Conservation (phyloP, 805 yeast genomes). For the Torulaspora microellipsoides region DNA sequence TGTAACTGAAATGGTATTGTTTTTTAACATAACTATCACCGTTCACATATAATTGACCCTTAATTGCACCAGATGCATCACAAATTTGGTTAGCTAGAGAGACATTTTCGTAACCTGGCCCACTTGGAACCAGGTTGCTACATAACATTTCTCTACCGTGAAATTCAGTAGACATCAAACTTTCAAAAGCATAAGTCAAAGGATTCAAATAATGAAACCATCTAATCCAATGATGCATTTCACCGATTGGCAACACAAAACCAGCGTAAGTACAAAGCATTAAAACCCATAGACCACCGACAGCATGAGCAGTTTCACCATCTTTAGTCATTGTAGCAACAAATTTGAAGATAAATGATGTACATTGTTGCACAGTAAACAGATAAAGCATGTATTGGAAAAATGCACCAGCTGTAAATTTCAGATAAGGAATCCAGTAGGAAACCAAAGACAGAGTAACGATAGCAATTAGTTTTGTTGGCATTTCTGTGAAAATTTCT, state of each 20-base stretch:
- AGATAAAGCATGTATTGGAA: conserved; percentile 47
- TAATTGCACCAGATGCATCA: conserved; percentile 47
- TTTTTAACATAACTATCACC: conserved; percentile 47
- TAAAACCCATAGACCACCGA: conserved; percentile 51
- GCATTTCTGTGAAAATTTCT: conserved; percentile 51
- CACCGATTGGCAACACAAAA: conserved; percentile 43
- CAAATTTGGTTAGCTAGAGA: conserved; percentile 44
- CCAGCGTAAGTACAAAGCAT: conserved; percentile 56
- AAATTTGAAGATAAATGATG: conserved; percentile 49
- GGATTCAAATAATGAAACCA: conserved; percentile 52
- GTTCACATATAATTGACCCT: conserved; percentile 42
- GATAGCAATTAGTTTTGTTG: conserved; percentile 49
- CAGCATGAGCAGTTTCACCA: conserved; percentile 52
- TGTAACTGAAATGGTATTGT: conserved; percentile 39
- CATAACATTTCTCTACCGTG: conserved; percentile 50
- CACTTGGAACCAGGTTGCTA: conserved; percentile 46
- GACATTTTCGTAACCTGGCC: conserved; percentile 48
- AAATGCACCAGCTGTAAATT: conserved; percentile 50
- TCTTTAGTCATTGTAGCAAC: conserved; percentile 50
- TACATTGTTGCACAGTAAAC: conserved; percentile 46
- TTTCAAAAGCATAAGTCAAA: conserved; percentile 46
- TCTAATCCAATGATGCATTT: conserved; percentile 59
- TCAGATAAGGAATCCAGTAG: conserved; percentile 53
- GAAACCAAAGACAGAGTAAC: conserved; percentile 42
- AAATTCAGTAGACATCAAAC: conserved; percentile 55